Percentiles rank a stretch among this genome's conserved stretches.
Conservation (phyloP, 179 eudicot species). For the Drosera spatulata region DNA sequence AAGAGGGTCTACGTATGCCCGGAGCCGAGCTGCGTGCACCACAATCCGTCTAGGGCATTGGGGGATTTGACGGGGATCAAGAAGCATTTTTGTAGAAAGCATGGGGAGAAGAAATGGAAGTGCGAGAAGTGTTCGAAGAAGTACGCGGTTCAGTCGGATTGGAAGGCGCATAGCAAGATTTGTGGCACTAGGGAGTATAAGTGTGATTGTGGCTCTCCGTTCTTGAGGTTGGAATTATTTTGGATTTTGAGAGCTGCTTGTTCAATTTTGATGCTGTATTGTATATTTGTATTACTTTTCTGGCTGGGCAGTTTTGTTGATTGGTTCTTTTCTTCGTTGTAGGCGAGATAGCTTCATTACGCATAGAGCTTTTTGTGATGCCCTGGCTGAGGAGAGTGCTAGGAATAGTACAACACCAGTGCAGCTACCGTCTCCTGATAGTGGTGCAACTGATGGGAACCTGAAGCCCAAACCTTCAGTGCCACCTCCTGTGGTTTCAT, state of each 20-base stretch:
- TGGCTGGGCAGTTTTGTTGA: constrained; percentile 2
- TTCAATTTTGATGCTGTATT: not conserved
- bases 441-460: constrained; percentile 13
- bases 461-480: constrained; percentile 15
- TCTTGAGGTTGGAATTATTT: constrained; percentile 19
- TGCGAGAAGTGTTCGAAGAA: constrained; percentile 38
- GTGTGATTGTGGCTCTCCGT: constrained; percentile 42
- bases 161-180: constrained; percentile 42
- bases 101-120: constrained; percentile 41
- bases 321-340: constrained; percentile 7
- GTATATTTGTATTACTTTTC: not conserved
- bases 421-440: constrained; percentile 16
- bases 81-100: constrained; percentile 39
- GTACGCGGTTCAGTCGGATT: constrained; percentile 45
- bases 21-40: constrained; percentile 29
- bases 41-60: constrained; percentile 32
- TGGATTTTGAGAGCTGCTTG: not conserved
- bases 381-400: constrained; percentile 70
- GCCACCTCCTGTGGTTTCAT: constrained; percentile 16
- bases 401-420: constrained; percentile 20
- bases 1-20: constrained; percentile 40
- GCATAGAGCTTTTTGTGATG: constrained; percentile 98
- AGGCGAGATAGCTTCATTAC: constrained; percentile 98
- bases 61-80: constrained; percentile 44
- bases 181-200: constrained; percentile 40